These are phyloP conservation scores for Pachysolen tannophilus DNA, from an alignment of 805 yeast genomes.

Conservation along the genomic window DNA sequence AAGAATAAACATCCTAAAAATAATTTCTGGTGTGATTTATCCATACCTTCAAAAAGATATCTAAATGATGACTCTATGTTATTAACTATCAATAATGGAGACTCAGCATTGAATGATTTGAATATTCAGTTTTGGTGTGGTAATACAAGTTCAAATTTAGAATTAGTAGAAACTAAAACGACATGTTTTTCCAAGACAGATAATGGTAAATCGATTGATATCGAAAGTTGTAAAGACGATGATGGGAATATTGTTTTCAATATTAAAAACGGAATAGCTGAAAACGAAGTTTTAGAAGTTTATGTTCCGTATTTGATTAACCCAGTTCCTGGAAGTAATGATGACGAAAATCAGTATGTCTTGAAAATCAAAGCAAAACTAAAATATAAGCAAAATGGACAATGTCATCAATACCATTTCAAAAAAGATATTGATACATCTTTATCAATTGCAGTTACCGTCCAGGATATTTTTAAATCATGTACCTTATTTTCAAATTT, in stretches of 20 bases:
- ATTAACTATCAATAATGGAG: slow-evolving; percentile 1
- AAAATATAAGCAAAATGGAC: slow-evolving; percentile 14
- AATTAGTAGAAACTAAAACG: neutral
- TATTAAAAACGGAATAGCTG: slow-evolving; percentile 12
- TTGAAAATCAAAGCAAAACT: slow-evolving; percentile 15
- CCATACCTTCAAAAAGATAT: no score
- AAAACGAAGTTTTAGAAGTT: slow-evolving; percentile 4
- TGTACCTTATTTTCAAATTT: slow-evolving; percentile 56
- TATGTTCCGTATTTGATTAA: slow-evolving; percentile 9
- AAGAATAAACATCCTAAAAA: no score
- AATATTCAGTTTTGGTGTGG: neutral
- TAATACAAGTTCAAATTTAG: neutral
- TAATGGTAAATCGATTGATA: neutral
- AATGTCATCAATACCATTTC: slow-evolving; percentile 13
- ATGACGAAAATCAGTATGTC: slow-evolving; percentile 11
- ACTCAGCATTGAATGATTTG: neutral
- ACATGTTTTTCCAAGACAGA: neutral
- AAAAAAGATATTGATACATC: slow-evolving; percentile 37
- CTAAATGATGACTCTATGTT: slow-evolving; percentile 1
- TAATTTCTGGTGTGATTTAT: no score
- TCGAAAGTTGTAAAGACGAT: neutral
- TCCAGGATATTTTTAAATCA: slow-evolving; percentile 66
- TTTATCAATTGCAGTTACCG: slow-evolving; percentile 63
- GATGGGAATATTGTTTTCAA: neutral
- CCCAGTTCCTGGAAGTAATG: neutral